Evolutionary conservation across 805 yeast genomes (phyloP).

Genomic region (Saccharomycopsis schoenii): DNA sequence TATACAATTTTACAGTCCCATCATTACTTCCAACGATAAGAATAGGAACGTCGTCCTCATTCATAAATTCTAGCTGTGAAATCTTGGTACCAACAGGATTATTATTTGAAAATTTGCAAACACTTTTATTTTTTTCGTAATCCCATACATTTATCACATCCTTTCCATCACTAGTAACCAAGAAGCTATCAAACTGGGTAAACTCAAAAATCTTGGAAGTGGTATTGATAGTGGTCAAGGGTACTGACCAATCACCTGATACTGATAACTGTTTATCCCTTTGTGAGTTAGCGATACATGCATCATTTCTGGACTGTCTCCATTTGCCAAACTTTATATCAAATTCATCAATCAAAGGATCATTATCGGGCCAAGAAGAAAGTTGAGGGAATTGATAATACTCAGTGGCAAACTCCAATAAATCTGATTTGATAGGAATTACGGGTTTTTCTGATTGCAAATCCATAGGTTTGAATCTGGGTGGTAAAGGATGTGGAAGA

Average conservation of each 20-base stretch:
- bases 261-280: conserved; percentile 77
- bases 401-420: conserved; percentile 70
- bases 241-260: conserved; percentile 76
- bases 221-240: conserved; percentile 50
- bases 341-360: conserved; percentile 16
- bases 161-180: conserved; percentile 73
- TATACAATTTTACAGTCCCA: conserved; percentile 84
- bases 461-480: conserved; percentile 22
- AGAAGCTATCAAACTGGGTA: conserved; percentile 81
- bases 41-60: conserved; percentile 87
- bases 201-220: conserved; percentile 74
- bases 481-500: conserved; percentile 17
- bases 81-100: conserved; percentile 84
- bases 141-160: conserved; percentile 83
- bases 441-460: conserved; percentile 29
- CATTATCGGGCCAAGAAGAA: conserved; percentile 10
- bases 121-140: conserved; percentile 54
- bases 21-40: conserved; percentile 85
- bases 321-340: conserved; percentile 31
- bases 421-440: conserved; percentile 50
- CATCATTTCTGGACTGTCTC: conserved; percentile 85
- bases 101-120: conserved; percentile 68
- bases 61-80: conserved; percentile 75
- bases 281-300: conserved; percentile 80
- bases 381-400: conserved; percentile 91